Percentiles rank a stretch among this genome's conserved stretches.
Conservation (phyloP, 148 eudicot genomes). For the Drosera capensis region DNA sequence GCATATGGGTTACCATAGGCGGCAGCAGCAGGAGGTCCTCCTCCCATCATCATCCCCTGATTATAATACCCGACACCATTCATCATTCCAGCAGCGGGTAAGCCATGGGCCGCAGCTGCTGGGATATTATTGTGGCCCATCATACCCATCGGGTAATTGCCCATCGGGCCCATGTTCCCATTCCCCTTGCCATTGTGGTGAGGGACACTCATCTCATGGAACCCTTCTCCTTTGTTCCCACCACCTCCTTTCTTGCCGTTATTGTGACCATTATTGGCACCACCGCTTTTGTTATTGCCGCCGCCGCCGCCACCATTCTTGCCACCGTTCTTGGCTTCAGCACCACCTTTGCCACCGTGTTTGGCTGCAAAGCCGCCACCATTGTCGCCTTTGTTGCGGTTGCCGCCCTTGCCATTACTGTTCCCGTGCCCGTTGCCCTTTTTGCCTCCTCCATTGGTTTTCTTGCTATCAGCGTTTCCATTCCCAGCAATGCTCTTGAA, state of each 20-base stretch:
- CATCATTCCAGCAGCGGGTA: conserved; percentile 22
- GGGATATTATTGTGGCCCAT: conserved; percentile 18
- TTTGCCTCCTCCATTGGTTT: conserved; percentile 12
- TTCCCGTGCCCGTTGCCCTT: conserved; percentile 1
- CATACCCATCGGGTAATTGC: conserved; percentile 19
- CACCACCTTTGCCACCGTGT: conserved; percentile 8
- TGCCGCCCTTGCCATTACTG: not conserved
- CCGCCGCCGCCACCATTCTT: not conserved
- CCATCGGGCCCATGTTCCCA: conserved; percentile 20
- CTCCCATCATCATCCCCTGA: conserved; percentile 17
- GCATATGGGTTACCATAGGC: conserved; percentile 19
- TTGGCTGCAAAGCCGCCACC: conserved; percentile 5
- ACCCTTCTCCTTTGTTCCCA: conserved; percentile 3
- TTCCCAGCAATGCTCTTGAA: conserved; percentile 4
- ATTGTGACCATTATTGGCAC: conserved; percentile 19
- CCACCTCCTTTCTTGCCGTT: not conserved
- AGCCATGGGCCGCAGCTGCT: conserved; percentile 27
- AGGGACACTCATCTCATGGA: conserved; percentile 11
- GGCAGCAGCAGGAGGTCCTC: conserved; percentile 1
- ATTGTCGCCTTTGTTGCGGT: conserved; percentile 7
- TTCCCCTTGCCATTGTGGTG: conserved; percentile 15
- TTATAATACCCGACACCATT: conserved; percentile 15
- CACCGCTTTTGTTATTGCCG: conserved; percentile 6
- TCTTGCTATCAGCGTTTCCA: conserved; percentile 12
- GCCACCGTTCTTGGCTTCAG: conserved; percentile 11